phyloP scores from a whole-genome alignment of 2,329 filamentous ascomycete genomes.

The Penicillium sp. region DNA sequence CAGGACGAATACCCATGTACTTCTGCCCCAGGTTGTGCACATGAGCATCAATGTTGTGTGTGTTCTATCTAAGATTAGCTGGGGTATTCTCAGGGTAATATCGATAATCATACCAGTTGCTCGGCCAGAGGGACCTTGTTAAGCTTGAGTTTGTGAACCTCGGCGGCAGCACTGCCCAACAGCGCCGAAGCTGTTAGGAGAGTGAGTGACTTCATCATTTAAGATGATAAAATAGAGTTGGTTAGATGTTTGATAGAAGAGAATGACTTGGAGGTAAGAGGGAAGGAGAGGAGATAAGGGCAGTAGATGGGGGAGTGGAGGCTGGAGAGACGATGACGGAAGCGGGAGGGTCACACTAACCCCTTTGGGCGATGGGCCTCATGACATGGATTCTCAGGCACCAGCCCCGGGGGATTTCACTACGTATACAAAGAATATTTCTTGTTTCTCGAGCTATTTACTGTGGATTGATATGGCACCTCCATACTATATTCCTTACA shows the following conservation, averaged over 20 bases:
- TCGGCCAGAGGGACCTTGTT: constrained; percentile 92
- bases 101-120: constrained; percentile 70
- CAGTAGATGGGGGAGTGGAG: constrained; percentile 20
- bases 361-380: constrained; percentile 4
- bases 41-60: constrained; percentile 76
- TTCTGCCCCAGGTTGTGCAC: constrained; percentile 85
- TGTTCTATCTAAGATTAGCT: constrained; percentile 53
- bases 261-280: constrained; percentile 12
- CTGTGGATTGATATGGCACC: background rate
- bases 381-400: constrained; percentile 2
- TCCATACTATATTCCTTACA: background rate
- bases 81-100: background rate
- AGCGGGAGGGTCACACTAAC: constrained; percentile 23
- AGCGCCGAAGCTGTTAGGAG: constrained; percentile 75
- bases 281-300: constrained; percentile 31
- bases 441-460: background rate
- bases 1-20: constrained; percentile 81
- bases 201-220: constrained; percentile 76
- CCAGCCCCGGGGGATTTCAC: background rate
- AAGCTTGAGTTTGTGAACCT: constrained; percentile 93
- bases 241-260: constrained; percentile 16
- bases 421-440: background rate
- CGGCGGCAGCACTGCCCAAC: constrained; percentile 78
- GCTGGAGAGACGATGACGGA: constrained; percentile 29
- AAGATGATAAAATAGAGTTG: constrained; percentile 29